These are phyloP conservation scores for Endogone sp. DNA, from an alignment of 192 early-diverging fungal genomes.

Conservation along the genomic window DNA sequence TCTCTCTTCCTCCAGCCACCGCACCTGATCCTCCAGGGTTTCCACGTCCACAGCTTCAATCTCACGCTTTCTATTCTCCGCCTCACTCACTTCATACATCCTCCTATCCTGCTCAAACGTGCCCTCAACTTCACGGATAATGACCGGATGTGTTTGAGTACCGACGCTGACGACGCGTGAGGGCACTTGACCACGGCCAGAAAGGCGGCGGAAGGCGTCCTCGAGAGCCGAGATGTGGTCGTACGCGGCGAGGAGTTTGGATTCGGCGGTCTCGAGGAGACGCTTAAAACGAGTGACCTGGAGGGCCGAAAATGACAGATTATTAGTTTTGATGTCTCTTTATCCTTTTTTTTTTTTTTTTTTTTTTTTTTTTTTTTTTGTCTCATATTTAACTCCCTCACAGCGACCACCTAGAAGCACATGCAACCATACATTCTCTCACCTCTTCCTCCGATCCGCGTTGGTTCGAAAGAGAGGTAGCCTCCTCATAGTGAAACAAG, in stretches of 20 bases:
- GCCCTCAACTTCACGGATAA: background rate
- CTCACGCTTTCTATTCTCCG: slow-evolving; percentile 13
- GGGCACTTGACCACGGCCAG: too few species aligned
- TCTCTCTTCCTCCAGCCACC: background rate
- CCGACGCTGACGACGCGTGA: background rate
- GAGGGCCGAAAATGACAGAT: background rate
- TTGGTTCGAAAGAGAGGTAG: background rate
- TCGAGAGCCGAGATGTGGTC: background rate
- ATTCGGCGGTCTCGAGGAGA: background rate
- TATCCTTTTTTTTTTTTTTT: background rate
- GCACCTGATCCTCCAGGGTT: slow-evolving; percentile 20
- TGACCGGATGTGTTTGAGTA: background rate
- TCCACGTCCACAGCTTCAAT: slow-evolving; percentile 13
- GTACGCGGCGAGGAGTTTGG: background rate
- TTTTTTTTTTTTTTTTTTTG: background rate
- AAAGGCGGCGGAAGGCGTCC: background rate
- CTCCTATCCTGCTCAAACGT: background rate
- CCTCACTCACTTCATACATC: slow-evolving; percentile 5
- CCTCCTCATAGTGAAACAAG: slow-evolving; percentile 16
- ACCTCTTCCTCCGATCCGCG: background rate
- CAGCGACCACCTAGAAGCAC: too few species aligned
- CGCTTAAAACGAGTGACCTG: background rate
- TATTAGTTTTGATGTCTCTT: background rate
- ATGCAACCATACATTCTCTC: too few species aligned
- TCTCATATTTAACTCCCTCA: too few species aligned